Conservation (phyloP, 2,329 filamentous ascomycete genomes). For the Venturia oleaginea region DNA sequence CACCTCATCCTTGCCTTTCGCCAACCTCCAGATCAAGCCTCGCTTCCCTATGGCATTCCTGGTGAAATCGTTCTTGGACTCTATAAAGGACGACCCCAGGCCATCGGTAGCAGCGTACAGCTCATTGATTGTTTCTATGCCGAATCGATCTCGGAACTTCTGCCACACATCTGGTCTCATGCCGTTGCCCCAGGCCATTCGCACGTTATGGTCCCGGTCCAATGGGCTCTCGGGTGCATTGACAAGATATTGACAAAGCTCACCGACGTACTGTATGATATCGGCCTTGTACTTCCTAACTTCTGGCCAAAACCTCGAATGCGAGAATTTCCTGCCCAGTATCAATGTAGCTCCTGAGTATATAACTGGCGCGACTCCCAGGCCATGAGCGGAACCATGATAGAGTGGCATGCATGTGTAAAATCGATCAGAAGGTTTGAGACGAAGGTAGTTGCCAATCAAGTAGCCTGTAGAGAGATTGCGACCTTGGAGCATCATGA, state of each 20-base stretch:
- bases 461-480: constrained; percentile 22
- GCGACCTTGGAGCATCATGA: constrained; percentile 20
- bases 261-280: constrained; percentile 30
- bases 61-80: constrained; percentile 27
- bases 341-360: constrained; percentile 20
- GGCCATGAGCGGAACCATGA: constrained; percentile 17
- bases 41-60: constrained; percentile 26
- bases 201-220: constrained; percentile 25
- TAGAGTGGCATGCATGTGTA: constrained; percentile 32
- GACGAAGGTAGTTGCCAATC: constrained; percentile 20
- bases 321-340: constrained; percentile 21
- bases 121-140: constrained; percentile 31
- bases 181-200: constrained; percentile 32
- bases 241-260: constrained; percentile 28
- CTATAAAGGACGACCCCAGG: constrained; percentile 25
- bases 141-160: constrained; percentile 30
- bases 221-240: constrained; percentile 25
- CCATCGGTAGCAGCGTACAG: constrained; percentile 33
- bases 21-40: constrained; percentile 27
- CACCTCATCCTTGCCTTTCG: constrained; percentile 22
- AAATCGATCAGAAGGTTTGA: constrained; percentile 24
- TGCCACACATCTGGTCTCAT: constrained; percentile 35
- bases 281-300: constrained; percentile 24
- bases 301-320: constrained; percentile 31
- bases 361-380: constrained; percentile 24